These are phyloP conservation scores for Centrapalus pauciflorus DNA, from an alignment of 129 eudicot species.

Conservation along the genomic window DNA sequence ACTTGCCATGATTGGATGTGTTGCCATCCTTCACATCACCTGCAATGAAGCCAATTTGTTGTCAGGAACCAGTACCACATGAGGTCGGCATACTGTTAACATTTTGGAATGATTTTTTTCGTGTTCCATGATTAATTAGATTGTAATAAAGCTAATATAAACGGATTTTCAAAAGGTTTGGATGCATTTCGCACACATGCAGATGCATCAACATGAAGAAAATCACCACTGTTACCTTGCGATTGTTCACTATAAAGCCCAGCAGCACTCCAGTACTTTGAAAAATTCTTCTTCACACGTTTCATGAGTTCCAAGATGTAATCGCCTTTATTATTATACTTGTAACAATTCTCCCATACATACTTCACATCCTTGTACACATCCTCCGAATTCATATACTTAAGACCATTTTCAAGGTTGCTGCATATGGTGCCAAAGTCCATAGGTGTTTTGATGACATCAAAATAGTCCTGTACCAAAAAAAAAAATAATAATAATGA, in stretches of 20 bases:
- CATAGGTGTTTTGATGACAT: constrained; percentile 94
- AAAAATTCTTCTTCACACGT: constrained; percentile 82
- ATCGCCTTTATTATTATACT: constrained; percentile 89
- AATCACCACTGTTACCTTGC: constrained; percentile 28
- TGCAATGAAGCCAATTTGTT: constrained; percentile 9
- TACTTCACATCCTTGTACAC: constrained; percentile 77
- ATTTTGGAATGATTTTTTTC: no score
- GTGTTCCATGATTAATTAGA: no score
- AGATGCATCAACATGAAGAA: neutral
- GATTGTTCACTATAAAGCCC: constrained; percentile 63
- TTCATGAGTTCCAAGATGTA: constrained; percentile 88
- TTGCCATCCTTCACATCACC: constrained; percentile 53
- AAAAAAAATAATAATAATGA: neutral
- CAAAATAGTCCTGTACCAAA: constrained; percentile 74
- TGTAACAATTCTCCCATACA: constrained; percentile 88
- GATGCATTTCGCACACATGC: neutral
- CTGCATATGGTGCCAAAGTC: constrained; percentile 91
- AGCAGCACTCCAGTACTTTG: constrained; percentile 72
- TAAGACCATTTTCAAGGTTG: constrained; percentile 84
- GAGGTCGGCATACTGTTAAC: neutral
- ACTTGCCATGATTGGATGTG: constrained; percentile 54
- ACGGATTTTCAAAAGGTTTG: neutral
- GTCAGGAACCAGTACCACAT: neutral
- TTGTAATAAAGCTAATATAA: no score
- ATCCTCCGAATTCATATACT: constrained; percentile 75